A percentile compares a stretch with the other conserved stretches of the same genome.
These are phyloP conservation scores for Trichophyton simii DNA, from an alignment of 2,329 filamentous ascomycete species.

Conservation along the genomic window DNA sequence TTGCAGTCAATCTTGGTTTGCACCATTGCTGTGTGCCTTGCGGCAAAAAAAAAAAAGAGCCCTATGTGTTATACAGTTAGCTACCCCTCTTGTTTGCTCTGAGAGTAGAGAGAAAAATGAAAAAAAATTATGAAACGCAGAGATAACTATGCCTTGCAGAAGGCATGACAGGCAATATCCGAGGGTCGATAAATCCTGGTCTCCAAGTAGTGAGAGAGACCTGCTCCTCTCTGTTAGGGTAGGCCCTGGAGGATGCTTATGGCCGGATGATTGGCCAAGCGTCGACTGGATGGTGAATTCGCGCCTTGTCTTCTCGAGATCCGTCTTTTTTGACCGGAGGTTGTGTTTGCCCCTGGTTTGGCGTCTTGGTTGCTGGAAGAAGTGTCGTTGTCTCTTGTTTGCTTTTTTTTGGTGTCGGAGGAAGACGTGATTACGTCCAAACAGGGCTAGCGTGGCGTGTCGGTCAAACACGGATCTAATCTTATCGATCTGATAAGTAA, in stretches of 20 bases:
- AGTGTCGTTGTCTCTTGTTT: background rate
- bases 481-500: slow-evolving; percentile 12
- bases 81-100: background rate
- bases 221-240: too few species aligned
- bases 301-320: background rate
- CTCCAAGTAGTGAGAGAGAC: background rate
- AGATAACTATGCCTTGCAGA: background rate
- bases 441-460: background rate
- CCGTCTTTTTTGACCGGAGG: background rate
- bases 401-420: background rate
- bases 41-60: too few species aligned
- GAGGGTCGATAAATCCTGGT: background rate
- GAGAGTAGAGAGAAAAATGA: background rate
- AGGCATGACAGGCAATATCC: background rate
- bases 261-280: background rate
- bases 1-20: too few species aligned
- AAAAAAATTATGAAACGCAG: background rate
- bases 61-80: background rate
- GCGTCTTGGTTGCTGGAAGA: background rate
- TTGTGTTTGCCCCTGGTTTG: background rate
- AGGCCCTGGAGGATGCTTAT: background rate
- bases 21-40: background rate
- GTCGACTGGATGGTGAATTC: background rate
- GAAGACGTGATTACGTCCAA: background rate
- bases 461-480: slow-evolving; percentile 13